Percentiles rank a stretch among this genome's conserved stretches.
Evolutionary conservation across 768 basidiomycete genomes (phyloP).

Genomic region (Boletus rubescentipes): DNA sequence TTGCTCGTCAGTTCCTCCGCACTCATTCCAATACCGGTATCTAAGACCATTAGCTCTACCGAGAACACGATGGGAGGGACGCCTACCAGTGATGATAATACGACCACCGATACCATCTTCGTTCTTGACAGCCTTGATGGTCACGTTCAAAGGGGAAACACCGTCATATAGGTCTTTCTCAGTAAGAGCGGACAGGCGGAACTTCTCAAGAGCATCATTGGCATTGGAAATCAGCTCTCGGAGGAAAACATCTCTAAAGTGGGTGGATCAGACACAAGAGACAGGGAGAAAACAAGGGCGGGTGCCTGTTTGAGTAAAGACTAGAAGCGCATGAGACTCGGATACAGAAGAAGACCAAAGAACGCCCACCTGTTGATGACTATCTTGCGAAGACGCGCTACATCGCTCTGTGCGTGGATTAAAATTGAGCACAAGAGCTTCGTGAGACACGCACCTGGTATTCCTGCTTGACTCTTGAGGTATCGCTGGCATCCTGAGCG

Average conservation of each 20-base stretch:
- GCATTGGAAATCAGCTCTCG: slow-evolving; percentile 93
- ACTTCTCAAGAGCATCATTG: slow-evolving; percentile 95
- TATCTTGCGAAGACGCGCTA: slow-evolving; percentile 87
- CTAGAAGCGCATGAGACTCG: slow-evolving; percentile 37
- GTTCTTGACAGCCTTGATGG: slow-evolving; percentile 72
- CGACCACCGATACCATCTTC: slow-evolving; percentile 68
- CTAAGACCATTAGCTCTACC: slow-evolving; percentile 38
- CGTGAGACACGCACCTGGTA: slow-evolving; percentile 56
- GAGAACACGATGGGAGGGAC: neutral
- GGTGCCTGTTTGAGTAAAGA: slow-evolving; percentile 78
- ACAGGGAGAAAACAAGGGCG: slow-evolving; percentile 5
- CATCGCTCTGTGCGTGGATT: slow-evolving; percentile 68
- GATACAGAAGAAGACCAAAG: neutral
- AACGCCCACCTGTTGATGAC: slow-evolving; percentile 77
- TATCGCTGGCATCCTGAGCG: slow-evolving; percentile 46
- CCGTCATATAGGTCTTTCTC: slow-evolving; percentile 73
- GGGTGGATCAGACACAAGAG: slow-evolving; percentile 1
- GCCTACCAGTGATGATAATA: slow-evolving; percentile 70
- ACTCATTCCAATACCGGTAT: slow-evolving; percentile 98
- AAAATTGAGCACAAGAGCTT: neutral
- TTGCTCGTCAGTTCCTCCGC: slow-evolving; percentile 84
- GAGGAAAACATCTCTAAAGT: slow-evolving; percentile 71
- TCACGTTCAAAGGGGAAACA: slow-evolving; percentile 79
- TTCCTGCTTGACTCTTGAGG: slow-evolving; percentile 57
- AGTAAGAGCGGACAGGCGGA: slow-evolving; percentile 80